A percentile compares a stretch with the other conserved stretches of the same genome.
Conservation (phyloP, 2,329 filamentous ascomycete species). For the Tolypocladium paradoxum region DNA sequence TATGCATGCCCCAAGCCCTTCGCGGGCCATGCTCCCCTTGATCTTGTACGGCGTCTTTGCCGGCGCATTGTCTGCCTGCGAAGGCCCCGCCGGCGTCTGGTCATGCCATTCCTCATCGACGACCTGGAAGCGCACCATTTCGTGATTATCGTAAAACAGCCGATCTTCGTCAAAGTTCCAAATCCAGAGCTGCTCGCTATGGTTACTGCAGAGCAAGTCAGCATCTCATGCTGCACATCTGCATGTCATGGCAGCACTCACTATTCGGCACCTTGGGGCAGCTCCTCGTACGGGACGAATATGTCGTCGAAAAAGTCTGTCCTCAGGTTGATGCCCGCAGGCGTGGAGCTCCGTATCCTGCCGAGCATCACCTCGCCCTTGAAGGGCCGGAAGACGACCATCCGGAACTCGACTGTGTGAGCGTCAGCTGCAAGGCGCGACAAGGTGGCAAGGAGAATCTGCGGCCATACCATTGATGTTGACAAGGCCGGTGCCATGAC, state of each 20-base stretch:
- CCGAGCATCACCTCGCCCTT: slow-evolving; percentile 87
- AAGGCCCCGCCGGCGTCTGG: slow-evolving; percentile 61
- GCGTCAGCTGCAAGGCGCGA: not conserved
- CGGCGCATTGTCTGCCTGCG: slow-evolving; percentile 48
- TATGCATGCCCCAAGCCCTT: slow-evolving; percentile 50
- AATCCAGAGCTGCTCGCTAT: slow-evolving; percentile 70
- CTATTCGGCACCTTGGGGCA: slow-evolving; percentile 70
- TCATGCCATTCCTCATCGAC: slow-evolving; percentile 87
- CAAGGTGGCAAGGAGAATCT: not conserved
- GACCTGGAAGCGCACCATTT: slow-evolving; percentile 78
- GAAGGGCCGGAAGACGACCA: slow-evolving; percentile 91
- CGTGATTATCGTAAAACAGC: slow-evolving; percentile 82
- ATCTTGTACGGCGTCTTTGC: slow-evolving; percentile 64
- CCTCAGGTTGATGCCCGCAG: slow-evolving; percentile 64
- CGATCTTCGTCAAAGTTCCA: slow-evolving; percentile 67
- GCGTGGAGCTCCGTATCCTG: slow-evolving; percentile 64
- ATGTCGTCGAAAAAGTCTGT: slow-evolving; percentile 95
- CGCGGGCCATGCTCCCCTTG: slow-evolving; percentile 51
- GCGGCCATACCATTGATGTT: slow-evolving; percentile 71
- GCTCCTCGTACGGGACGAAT: slow-evolving; percentile 61
- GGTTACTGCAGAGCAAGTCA: slow-evolving; percentile 40
- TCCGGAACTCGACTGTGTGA: slow-evolving; percentile 69
- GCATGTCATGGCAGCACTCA: slow-evolving; percentile 29
- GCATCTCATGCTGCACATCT: not conserved
- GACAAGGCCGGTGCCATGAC: slow-evolving; percentile 81